A percentile compares a stretch with the other conserved stretches of the same genome.
phyloP scores from a whole-genome alignment of 345 rosid species.

The Ceriops decandra region DNA sequence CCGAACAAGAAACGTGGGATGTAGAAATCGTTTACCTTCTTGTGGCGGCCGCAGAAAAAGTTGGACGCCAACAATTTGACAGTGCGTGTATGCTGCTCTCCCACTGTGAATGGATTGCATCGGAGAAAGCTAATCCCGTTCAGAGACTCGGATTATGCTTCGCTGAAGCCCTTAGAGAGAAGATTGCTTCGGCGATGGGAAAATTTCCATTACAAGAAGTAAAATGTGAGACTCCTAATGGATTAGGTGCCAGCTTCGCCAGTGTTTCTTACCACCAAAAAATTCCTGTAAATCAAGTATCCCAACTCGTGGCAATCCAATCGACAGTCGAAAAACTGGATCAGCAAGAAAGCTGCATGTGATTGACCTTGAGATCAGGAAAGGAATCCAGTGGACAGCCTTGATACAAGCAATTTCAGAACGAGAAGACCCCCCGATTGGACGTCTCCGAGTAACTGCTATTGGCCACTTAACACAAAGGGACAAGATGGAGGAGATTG shows the following conservation, averaged over 20 bases:
- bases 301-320: constrained; percentile 42
- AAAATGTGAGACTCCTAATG: background rate
- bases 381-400: constrained; percentile 55
- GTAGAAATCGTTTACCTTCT: constrained; percentile 51
- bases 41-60: constrained; percentile 55
- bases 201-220: constrained; percentile 1
- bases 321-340: constrained; percentile 35
- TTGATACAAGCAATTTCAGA: constrained; percentile 45
- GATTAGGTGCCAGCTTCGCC: constrained; percentile 13
- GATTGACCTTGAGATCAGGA: constrained; percentile 49
- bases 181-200: constrained; percentile 39
- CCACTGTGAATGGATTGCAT: constrained; percentile 44
- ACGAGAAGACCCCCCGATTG: constrained; percentile 20
- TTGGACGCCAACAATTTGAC: constrained; percentile 43
- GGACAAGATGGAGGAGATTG: constrained; percentile 27
- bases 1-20: constrained; percentile 46
- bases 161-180: constrained; percentile 40
- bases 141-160: constrained; percentile 45
- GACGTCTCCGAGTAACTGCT: constrained; percentile 44
- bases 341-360: constrained; percentile 39
- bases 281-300: constrained; percentile 36
- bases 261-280: constrained; percentile 17
- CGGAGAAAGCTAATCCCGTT: constrained; percentile 34
- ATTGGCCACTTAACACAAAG: constrained; percentile 12
- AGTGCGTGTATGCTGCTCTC: constrained; percentile 44